Conservation (phyloP, 1,139 yeast genomes). For the Keqinozyma sinolaborantium region DNA sequence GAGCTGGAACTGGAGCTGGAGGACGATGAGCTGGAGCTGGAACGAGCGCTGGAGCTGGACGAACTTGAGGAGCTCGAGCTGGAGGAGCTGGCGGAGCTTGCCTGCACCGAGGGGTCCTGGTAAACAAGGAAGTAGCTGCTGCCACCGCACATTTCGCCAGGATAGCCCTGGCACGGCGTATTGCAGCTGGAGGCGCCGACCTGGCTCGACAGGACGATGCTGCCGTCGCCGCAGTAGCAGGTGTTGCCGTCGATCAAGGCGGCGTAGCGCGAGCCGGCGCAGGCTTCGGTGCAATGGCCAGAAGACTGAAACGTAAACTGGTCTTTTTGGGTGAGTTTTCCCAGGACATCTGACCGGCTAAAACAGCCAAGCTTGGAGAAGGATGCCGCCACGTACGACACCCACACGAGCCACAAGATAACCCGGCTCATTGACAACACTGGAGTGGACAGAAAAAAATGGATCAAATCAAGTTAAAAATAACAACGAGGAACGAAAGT, state of each 20-base stretch:
- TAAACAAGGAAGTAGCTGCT: conserved; percentile 46
- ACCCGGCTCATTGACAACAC: conserved; percentile 2
- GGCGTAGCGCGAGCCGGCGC: conserved; percentile 45
- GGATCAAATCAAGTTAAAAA: neutral
- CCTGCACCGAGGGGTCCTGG: conserved; percentile 23
- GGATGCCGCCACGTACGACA: conserved; percentile 5
- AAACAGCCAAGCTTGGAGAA: conserved; percentile 36
- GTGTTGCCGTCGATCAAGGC: conserved; percentile 51
- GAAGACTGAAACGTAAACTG: conserved; percentile 47
- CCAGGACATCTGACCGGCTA: conserved; percentile 19
- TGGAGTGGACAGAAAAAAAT: neutral
- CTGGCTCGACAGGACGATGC: conserved; percentile 29
- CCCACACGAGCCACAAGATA: conserved; percentile 2
- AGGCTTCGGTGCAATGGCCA: conserved; percentile 45
- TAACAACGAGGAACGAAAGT: neutral
- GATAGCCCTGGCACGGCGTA: conserved; percentile 53
- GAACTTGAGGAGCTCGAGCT: conserved; percentile 11
- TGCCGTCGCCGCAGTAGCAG: conserved; percentile 60
- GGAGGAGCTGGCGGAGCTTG: conserved; percentile 10
- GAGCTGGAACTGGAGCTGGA: conserved; percentile 7
- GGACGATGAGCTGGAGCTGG: conserved; percentile 5
- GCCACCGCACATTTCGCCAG: conserved; percentile 65
- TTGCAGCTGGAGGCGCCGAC: conserved; percentile 42
- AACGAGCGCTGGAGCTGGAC: conserved; percentile 11
- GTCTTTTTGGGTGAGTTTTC: conserved; percentile 21